These are phyloP conservation scores for Backusella circina DNA, from an alignment of 192 early-diverging fungal genomes.

Conservation along the genomic window DNA sequence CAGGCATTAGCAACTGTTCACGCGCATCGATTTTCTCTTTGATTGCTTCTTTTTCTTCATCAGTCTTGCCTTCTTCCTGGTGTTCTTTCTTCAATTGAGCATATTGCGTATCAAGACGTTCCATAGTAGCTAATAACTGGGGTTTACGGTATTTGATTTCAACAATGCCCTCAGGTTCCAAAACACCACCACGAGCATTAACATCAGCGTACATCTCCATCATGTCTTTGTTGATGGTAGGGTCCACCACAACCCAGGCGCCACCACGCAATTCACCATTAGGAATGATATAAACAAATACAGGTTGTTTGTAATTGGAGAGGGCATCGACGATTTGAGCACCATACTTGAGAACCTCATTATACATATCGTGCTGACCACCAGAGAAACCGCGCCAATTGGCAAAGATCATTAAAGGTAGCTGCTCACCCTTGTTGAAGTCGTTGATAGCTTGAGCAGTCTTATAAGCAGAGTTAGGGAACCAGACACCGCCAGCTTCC, in stretches of 20 bases:
- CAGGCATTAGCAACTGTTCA: conserved; percentile 79
- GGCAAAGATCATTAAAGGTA: conserved; percentile 98
- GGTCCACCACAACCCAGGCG: conserved; percentile 97
- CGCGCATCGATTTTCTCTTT: conserved; percentile 75
- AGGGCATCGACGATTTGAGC: conserved; percentile 97
- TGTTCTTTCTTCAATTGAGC: conserved; percentile 64
- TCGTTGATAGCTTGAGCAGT: conserved; percentile 99
- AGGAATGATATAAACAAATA: conserved; percentile 95
- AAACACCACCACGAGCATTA: conserved; percentile 87
- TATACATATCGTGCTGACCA: conserved; percentile 98
- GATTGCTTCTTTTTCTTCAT: conserved; percentile 60
- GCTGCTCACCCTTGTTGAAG: conserved; percentile 97
- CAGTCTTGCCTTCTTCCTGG: conserved; percentile 44
- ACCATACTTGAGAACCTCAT: conserved; percentile 97
- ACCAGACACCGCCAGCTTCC: conserved; percentile 97
- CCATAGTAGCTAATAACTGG: conserved; percentile 90
- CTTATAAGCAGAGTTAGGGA: conserved; percentile 98
- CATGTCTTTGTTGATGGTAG: conserved; percentile 92
- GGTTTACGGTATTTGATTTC: conserved; percentile 98
- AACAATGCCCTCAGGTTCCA: conserved; percentile 96
- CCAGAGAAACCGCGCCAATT: conserved; percentile 99
- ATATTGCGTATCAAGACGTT: conserved; percentile 83
- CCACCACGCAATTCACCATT: conserved; percentile 97
- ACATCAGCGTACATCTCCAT: conserved; percentile 99
- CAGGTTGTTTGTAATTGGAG: conserved; percentile 92